These are phyloP conservation scores for Sarcomyxa edulis DNA, from an alignment of 768 basidiomycete species.

Conservation along the genomic window DNA sequence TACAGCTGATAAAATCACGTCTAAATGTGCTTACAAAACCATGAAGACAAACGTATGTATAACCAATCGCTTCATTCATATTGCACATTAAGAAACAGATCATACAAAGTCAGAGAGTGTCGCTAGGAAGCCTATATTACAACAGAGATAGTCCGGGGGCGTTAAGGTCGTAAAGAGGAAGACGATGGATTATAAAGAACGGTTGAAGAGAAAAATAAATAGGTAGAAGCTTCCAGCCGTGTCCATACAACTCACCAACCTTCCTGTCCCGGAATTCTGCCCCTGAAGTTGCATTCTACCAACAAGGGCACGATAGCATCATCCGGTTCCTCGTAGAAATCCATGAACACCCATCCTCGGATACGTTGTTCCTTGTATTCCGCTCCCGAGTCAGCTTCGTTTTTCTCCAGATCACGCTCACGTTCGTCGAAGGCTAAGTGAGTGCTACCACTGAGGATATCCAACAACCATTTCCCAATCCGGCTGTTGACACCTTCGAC, in stretches of 20 bases:
- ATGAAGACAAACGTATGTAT: no score
- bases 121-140: no score
- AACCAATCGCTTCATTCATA: no score
- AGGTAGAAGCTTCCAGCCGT: no score
- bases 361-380: conserved; percentile 36
- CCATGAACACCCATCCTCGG: conserved; percentile 73
- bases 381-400: neutral
- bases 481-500: conserved; percentile 83
- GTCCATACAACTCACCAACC: conserved; percentile 28
- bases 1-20: no score
- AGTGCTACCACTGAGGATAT: conserved; percentile 32
- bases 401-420: conserved; percentile 8
- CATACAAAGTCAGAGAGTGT: no score
- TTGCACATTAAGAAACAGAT: no score
- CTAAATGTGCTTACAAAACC: no score
- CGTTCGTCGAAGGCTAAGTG: conserved; percentile 9
- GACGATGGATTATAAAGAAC: no score
- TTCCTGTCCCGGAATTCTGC: conserved; percentile 35
- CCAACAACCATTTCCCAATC: conserved; percentile 68
- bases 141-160: no score
- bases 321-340: conserved; percentile 64
- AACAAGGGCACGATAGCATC: conserved; percentile 56
- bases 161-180: no score
- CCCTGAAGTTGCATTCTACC: conserved; percentile 75
- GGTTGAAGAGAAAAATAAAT: no score